Conservation (phyloP, 495 filamentous ascomycete species). For the Bacidia gigantensis region DNA sequence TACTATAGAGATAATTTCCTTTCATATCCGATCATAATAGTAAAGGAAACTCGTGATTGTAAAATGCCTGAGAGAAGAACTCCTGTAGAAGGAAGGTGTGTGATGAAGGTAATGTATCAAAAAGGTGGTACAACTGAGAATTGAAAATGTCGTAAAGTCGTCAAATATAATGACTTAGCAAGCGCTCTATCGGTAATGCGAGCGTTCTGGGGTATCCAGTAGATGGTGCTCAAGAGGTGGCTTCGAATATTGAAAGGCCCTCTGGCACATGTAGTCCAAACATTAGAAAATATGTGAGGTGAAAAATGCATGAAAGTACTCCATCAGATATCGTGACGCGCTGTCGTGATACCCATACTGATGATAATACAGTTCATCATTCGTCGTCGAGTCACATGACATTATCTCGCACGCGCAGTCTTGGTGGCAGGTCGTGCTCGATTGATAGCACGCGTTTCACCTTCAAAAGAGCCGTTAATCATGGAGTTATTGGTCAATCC, state of each 20-base stretch:
- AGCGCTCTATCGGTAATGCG: background rate
- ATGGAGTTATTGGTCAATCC: conserved; percentile 31
- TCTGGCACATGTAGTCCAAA: background rate
- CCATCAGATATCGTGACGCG: conserved; percentile 11
- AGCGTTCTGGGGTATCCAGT: background rate
- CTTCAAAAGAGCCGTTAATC: conserved; percentile 25
- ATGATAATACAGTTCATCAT: conserved; percentile 2
- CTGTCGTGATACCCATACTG: conserved; percentile 11
- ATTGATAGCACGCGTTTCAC: conserved; percentile 17
- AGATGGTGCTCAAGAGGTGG: background rate
- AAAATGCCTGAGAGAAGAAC: conserved; percentile 3
- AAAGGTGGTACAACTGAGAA: background rate
- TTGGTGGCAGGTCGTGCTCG: conserved; percentile 12
- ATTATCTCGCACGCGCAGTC: conserved; percentile 15
- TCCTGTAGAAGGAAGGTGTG: background rate
- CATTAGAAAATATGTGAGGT: background rate
- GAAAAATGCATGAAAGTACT: conserved; percentile 1
- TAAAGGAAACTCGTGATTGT: conserved; percentile 15
- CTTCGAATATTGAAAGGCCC: background rate
- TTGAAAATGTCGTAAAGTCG: conserved; percentile 3
- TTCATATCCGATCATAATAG: conserved; percentile 7
- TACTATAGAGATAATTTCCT: conserved; percentile 1
- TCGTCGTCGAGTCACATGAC: background rate
- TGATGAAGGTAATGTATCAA: background rate
- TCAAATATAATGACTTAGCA: background rate